Percentiles rank a stretch among this genome's conserved stretches.
Evolutionary conservation across 768 basidiomycete genomes (phyloP).

Genomic region (Suillus alpinus): DNA sequence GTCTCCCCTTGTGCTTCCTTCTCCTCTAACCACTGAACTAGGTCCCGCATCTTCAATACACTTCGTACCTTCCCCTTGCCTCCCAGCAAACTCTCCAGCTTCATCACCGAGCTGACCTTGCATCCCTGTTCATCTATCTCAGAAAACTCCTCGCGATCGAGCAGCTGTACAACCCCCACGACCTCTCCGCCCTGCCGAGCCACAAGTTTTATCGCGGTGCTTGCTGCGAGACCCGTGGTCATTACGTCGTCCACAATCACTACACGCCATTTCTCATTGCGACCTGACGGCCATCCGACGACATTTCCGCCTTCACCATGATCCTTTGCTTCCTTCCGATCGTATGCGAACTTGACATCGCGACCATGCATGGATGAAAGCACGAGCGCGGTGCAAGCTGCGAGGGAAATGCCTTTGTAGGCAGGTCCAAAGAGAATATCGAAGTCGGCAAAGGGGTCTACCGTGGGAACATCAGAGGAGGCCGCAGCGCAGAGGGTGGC

Average conservation of each 20-base stretch:
- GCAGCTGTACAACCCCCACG: constrained; percentile 82
- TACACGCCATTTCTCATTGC: constrained; percentile 53
- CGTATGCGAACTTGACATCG: constrained; percentile 82
- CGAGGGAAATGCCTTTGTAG: constrained; percentile 96
- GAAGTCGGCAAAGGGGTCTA: constrained; percentile 40
- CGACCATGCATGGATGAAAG: constrained; percentile 64
- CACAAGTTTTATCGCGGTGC: constrained; percentile 78
- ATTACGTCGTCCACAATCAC: constrained; percentile 96
- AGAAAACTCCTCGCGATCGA: constrained; percentile 56
- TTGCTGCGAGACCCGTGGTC: constrained; percentile 87
- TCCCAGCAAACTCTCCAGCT: constrained; percentile 70
- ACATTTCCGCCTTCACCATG: constrained; percentile 94
- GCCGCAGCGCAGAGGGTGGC: constrained; percentile 64
- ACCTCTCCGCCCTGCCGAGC: constrained; percentile 68
- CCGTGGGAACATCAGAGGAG: constrained; percentile 24
- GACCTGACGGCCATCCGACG: constrained; percentile 82
- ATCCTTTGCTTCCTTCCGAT: constrained; percentile 93
- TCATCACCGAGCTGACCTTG: constrained; percentile 69
- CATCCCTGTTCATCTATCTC: constrained; percentile 29
- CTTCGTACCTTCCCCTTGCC: constrained; percentile 69
- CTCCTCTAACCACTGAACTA: constrained; percentile 80
- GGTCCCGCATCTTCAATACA: constrained; percentile 81
- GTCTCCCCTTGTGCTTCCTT: constrained; percentile 32
- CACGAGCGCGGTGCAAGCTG: constrained; percentile 76
- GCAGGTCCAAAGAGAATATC: constrained; percentile 95